phyloP scores from a whole-genome alignment of 305 asterid species.

The Rubia occidens region DNA sequence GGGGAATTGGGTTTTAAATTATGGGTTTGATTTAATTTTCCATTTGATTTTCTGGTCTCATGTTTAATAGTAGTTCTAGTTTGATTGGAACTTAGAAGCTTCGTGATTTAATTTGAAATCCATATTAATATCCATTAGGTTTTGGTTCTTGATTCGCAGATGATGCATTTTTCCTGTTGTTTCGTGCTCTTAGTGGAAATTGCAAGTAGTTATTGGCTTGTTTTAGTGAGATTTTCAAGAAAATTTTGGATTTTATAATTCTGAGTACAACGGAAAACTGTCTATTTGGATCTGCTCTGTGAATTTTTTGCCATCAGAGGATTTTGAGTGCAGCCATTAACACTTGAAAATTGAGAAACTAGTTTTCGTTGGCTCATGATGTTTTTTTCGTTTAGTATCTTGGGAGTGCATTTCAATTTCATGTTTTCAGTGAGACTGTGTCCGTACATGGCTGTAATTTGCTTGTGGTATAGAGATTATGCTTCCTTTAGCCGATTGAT shows the following conservation, averaged over 20 bases:
- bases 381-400: neutral
- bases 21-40: slow-evolving; percentile 1
- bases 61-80: neutral
- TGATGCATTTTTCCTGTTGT: neutral
- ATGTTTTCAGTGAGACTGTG: neutral
- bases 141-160: neutral
- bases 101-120: neutral
- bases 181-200: neutral
- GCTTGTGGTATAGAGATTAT: neutral
- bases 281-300: neutral
- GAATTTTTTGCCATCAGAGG: neutral
- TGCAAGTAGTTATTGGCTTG: neutral
- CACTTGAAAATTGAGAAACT: neutral
- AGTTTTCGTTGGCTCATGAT: neutral
- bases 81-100: slow-evolving; percentile 6
- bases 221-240: neutral
- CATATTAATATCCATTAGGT: neutral
- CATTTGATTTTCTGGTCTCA: neutral
- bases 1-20: neutral
- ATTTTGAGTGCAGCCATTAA: neutral
- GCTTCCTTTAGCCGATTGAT: neutral
- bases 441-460: neutral
- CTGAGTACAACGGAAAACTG: neutral
- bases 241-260: neutral
- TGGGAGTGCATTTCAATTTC: neutral